Conservation (phyloP, 148 eudicot genomes). For the Camellia lanceoleosa region DNA sequence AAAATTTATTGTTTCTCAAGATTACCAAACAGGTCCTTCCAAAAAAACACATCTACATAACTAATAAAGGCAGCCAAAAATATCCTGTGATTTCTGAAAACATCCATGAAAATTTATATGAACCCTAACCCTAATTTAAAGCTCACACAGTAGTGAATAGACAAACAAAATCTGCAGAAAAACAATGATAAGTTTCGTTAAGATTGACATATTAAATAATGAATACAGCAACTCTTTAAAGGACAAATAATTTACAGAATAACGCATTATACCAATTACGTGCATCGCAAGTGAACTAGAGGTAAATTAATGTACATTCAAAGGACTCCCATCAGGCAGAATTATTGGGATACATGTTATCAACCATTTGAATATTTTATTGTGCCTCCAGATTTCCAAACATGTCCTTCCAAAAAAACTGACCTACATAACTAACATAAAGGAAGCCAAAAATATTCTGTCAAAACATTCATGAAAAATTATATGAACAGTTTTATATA, state of each 20-base stretch:
- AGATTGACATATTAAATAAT: background rate
- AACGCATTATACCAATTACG: background rate
- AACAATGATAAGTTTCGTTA: background rate
- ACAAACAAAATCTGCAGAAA: slow-evolving; percentile 9
- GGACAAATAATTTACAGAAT: background rate
- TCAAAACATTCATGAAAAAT: background rate
- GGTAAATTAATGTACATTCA: background rate
- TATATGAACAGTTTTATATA: background rate
- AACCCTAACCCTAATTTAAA: background rate
- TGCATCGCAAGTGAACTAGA: background rate
- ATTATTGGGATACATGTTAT: too few relatives aligned
- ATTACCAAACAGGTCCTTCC: background rate
- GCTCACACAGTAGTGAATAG: background rate
- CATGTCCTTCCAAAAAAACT: background rate
- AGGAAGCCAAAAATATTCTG: background rate
- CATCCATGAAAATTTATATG: background rate
- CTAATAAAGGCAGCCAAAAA: background rate
- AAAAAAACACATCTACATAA: background rate
- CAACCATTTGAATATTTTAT: background rate
- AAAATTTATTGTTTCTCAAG: background rate
- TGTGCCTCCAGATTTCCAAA: background rate
- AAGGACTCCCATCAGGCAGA: background rate
- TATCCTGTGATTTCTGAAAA: background rate
- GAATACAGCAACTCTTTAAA: background rate
- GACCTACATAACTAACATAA: background rate